Percentiles rank a stretch among this genome's conserved stretches.
Evolutionary conservation across 2,329 filamentous ascomycete species (phyloP).

Genomic region (Ophiocordyceps australis): DNA sequence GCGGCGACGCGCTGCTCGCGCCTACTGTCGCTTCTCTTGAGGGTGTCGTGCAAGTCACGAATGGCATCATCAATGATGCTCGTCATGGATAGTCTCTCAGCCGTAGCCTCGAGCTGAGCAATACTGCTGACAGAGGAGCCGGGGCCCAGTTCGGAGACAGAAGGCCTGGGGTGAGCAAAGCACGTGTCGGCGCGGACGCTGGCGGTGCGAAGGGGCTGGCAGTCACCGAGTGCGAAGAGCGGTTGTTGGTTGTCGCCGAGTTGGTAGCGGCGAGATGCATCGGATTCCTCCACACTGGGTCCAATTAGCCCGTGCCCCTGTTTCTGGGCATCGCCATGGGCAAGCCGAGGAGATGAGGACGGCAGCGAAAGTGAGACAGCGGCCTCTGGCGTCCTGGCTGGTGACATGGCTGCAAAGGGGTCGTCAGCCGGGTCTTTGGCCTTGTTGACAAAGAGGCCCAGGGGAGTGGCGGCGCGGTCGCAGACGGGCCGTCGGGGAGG

Average conservation of each 20-base stretch:
- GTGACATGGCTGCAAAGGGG: conserved; percentile 3
- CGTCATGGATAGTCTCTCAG: conserved; percentile 54
- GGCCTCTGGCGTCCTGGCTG: conserved; percentile 4
- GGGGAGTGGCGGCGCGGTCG: conserved; percentile 6
- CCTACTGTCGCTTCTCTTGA: conserved; percentile 52
- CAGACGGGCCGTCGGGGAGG: conserved; percentile 3
- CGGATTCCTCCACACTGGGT: no score
- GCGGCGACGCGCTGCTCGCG: conserved; percentile 42
- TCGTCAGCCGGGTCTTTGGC: conserved; percentile 1
- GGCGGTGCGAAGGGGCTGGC: conserved; percentile 13
- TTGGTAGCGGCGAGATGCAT: no score
- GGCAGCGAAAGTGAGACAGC: not conserved
- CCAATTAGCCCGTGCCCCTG: no score
- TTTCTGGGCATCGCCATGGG: no score
- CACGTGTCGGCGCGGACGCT: conserved; percentile 26
- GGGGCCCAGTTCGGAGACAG: conserved; percentile 26
- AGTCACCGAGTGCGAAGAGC: conserved; percentile 1
- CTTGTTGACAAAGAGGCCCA: conserved; percentile 5
- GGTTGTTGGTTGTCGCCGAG: no score
- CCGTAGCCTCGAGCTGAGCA: conserved; percentile 55
- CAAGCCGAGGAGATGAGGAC: not conserved
- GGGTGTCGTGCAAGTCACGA: conserved; percentile 50
- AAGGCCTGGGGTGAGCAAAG: conserved; percentile 21
- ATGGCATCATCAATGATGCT: conserved; percentile 67
- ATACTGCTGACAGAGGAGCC: conserved; percentile 49